Evolutionary conservation across 1,139 yeast species (phyloP).

Genomic region (Debaryomyces sp.): DNA sequence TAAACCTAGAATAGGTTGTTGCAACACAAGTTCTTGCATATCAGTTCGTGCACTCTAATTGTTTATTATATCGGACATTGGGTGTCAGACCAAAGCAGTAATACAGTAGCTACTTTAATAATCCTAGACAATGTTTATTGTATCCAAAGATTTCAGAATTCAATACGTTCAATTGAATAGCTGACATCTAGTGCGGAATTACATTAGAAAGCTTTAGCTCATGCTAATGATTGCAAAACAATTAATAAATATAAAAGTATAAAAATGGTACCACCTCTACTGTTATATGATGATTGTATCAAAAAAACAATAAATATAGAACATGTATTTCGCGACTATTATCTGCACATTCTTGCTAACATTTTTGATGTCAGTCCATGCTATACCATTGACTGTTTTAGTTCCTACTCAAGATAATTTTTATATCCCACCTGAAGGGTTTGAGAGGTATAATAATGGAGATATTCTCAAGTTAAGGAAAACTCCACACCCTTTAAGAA

Average conservation of each 20-base stretch:
- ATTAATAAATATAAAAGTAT: background rate
- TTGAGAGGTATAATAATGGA: conserved; percentile 21
- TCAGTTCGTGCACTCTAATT: background rate
- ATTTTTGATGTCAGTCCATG: background rate
- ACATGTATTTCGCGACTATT: background rate
- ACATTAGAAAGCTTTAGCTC: background rate
- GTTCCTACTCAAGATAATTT: conserved; percentile 23
- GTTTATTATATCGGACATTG: background rate
- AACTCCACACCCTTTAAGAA: conserved; percentile 22
- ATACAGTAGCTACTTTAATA: background rate
- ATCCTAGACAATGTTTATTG: background rate
- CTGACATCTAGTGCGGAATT: background rate
- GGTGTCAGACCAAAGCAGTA: background rate
- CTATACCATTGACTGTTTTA: background rate
- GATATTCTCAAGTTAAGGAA: conserved; percentile 24
- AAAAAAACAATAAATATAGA: background rate
- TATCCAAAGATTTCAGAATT: background rate
- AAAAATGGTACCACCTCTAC: background rate
- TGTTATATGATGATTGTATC: background rate
- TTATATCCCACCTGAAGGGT: conserved; percentile 24
- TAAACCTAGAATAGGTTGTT: background rate
- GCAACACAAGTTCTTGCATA: background rate
- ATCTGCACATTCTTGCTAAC: background rate
- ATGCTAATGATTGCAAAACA: background rate
- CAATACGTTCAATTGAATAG: background rate